Evolutionary conservation across 805 yeast species (phyloP).

Genomic region (Yamadazyma phyllophila): DNA sequence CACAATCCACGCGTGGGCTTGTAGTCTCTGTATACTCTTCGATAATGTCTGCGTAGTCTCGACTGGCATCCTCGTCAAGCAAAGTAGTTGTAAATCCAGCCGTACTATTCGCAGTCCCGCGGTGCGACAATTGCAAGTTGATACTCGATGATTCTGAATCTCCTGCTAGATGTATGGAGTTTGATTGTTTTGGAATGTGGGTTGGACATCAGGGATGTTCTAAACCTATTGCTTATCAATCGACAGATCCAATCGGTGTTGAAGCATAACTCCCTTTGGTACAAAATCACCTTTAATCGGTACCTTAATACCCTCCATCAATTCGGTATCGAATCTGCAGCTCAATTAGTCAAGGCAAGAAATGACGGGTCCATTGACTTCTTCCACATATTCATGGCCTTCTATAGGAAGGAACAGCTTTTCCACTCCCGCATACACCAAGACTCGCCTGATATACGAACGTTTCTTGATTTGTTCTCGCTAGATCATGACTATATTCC

Average conservation of each 20-base stretch:
- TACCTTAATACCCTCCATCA: conserved; percentile 8
- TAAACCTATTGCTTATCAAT: conserved; percentile 8
- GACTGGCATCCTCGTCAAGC: too few species aligned
- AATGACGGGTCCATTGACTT: conserved; percentile 4
- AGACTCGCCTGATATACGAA: conserved; percentile 8
- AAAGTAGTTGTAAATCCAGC: neutral
- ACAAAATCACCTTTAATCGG: conserved; percentile 5
- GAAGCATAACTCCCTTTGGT: conserved; percentile 16
- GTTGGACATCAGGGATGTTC: conserved; percentile 12
- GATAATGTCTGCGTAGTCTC: too few species aligned
- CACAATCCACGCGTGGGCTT: too few species aligned
- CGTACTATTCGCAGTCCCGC: too few species aligned
- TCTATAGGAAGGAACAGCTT: conserved; percentile 2
- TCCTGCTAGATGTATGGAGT: conserved; percentile 20
- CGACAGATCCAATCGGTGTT: conserved; percentile 6
- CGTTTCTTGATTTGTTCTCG: conserved; percentile 11
- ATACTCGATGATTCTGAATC: conserved; percentile 3
- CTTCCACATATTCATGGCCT: conserved; percentile 3
- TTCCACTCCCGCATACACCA: conserved; percentile 1
- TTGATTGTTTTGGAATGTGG: conserved; percentile 12
- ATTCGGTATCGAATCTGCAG: conserved; percentile 8
- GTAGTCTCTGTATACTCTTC: too few species aligned
- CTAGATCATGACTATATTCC: conserved; percentile 17
- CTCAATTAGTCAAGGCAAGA: neutral
- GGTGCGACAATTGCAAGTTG: neutral